These are phyloP conservation scores for Colletotrichum filicis DNA, from an alignment of 2,329 filamentous ascomycete genomes.

Conservation along the genomic window DNA sequence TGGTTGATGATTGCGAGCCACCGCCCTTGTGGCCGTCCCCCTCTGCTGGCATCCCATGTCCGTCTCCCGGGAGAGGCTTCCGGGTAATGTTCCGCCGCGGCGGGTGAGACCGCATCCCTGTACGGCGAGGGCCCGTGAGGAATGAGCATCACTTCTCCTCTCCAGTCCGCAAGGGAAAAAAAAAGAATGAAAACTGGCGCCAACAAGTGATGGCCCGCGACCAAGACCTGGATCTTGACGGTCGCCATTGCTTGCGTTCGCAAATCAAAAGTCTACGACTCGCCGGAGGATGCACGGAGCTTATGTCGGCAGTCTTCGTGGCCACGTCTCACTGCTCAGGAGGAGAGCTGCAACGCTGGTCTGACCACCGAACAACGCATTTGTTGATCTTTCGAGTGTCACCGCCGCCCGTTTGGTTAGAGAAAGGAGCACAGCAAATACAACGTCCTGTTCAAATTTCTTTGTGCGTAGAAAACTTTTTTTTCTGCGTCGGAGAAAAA, in stretches of 20 bases:
- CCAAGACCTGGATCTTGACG: neutral
- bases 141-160: conserved; percentile 20
- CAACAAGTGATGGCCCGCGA: neutral
- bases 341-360: neutral
- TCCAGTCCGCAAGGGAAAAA: neutral
- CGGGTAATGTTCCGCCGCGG: conserved; percentile 13
- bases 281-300: neutral
- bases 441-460: neutral
- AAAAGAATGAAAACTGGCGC: neutral
- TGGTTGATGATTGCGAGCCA: conserved; percentile 2
- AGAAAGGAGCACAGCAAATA: neutral
- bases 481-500: neutral
- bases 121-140: neutral
- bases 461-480: conserved; percentile 8
- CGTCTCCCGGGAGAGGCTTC: conserved; percentile 22
- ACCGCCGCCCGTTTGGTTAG: neutral
- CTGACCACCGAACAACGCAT: neutral
- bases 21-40: neutral
- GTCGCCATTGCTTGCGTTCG: neutral
- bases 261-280: neutral
- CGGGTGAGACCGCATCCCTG: conserved; percentile 1
- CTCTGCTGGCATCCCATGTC: neutral
- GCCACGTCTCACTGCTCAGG: neutral
- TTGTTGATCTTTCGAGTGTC: neutral
- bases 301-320: neutral